phyloP scores from a whole-genome alignment of 1,284 basidiomycete species.

The Exobasidium cylindrosporum region DNA sequence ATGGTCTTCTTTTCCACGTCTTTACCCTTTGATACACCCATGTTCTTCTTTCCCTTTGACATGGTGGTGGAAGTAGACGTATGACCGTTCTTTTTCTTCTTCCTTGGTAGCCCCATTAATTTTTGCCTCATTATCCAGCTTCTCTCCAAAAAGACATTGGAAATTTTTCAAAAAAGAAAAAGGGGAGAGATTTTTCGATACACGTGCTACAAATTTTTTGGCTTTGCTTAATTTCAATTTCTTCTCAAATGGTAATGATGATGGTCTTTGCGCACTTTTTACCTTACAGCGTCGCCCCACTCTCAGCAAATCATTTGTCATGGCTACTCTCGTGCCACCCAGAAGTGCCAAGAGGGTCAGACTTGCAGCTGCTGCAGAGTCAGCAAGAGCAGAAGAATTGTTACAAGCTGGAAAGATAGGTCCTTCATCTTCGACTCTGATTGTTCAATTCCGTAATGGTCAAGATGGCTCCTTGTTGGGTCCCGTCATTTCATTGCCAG shows the following conservation, averaged over 20 bases:
- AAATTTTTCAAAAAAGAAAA: neutral
- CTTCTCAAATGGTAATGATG: no score
- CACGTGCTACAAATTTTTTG: constrained; percentile 3
- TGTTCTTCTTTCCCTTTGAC: constrained; percentile 13
- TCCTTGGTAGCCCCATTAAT: neutral
- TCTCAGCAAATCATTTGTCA: constrained; percentile 15
- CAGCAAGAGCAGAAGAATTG: constrained; percentile 19
- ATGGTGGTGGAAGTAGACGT: constrained; percentile 16
- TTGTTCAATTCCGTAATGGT: constrained; percentile 50
- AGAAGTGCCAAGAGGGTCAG: constrained; percentile 43
- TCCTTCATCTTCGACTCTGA: constrained; percentile 38
- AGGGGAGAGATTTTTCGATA: neutral
- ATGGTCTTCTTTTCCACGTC: constrained; percentile 9
- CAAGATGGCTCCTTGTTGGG: constrained; percentile 44
- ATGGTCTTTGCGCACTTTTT: no score
- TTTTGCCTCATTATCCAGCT: neutral
- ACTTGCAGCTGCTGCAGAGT: constrained; percentile 28
- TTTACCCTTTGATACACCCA: neutral
- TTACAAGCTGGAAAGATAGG: constrained; percentile 38
- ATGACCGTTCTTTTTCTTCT: neutral
- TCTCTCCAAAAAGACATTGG: neutral
- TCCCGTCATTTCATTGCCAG: constrained; percentile 48
- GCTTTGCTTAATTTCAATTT: no score
- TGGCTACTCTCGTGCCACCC: constrained; percentile 46
- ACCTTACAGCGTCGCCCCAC: no score